A percentile compares a stretch with the other conserved stretches of the same genome.
Evolutionary conservation across 2,329 filamentous ascomycete species (phyloP).

Genomic region (Diatrype stigma): DNA sequence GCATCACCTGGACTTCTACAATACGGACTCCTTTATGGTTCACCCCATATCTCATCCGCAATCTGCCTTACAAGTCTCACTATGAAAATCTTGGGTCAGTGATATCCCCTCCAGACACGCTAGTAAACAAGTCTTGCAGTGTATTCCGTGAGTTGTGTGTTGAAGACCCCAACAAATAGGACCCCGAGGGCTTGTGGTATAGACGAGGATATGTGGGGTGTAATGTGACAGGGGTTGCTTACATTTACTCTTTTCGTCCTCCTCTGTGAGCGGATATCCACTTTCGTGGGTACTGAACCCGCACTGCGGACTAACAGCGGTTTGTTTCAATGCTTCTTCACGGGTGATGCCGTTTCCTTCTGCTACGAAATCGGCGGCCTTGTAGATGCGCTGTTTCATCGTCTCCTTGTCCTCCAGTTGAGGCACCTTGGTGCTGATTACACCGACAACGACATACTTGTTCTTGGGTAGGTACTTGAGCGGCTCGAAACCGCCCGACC

Average conservation of each 20-base stretch:
- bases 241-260: conserved; percentile 68
- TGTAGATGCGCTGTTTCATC: conserved; percentile 55
- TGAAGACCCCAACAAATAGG: neutral
- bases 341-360: conserved; percentile 60
- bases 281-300: conserved; percentile 71
- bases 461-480: conserved; percentile 55
- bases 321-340: conserved; percentile 64
- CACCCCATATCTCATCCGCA: conserved; percentile 67
- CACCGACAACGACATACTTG: conserved; percentile 61
- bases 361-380: conserved; percentile 65
- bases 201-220: neutral
- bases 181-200: neutral
- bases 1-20: too few species aligned
- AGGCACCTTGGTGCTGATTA: conserved; percentile 60
- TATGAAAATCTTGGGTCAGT: neutral
- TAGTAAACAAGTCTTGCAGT: neutral
- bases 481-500: conserved; percentile 63
- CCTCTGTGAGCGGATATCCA: conserved; percentile 64
- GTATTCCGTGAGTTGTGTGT: neutral
- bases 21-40: conserved; percentile 31
- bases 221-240: neutral
- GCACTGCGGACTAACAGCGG: conserved; percentile 68
- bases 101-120: neutral
- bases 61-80: conserved; percentile 65
- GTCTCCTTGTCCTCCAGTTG: conserved; percentile 60